Conservation (phyloP, 2,329 filamentous ascomycete genomes). For the Diaporthe destruens region DNA sequence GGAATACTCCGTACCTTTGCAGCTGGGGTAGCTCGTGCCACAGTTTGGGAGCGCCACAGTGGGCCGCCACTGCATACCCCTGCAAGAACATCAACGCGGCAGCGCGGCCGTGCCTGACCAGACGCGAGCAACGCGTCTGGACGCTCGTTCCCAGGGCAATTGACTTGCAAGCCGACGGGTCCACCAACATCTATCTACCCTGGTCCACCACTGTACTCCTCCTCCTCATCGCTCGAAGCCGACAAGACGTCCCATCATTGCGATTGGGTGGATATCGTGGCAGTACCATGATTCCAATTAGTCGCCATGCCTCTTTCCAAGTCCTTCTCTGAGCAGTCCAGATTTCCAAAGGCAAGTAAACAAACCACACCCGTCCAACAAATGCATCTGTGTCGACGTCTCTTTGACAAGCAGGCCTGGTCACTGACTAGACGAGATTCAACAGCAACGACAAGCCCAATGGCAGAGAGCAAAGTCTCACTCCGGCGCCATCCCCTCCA, state of each 20-base stretch:
- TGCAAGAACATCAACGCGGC: constrained; percentile 14
- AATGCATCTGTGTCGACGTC: neutral
- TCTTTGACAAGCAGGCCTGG: neutral
- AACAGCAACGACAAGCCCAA: constrained; percentile 54
- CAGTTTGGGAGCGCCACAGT: constrained; percentile 23
- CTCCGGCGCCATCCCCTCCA: constrained; percentile 53
- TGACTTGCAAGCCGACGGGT: constrained; percentile 19
- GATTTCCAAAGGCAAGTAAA: constrained; percentile 48
- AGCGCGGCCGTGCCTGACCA: constrained; percentile 1
- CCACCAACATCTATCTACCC: constrained; percentile 12
- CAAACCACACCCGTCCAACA: neutral
- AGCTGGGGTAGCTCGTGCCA: constrained; percentile 39
- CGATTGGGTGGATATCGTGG: constrained; percentile 21
- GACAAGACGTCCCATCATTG: constrained; percentile 16
- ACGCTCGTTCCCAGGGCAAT: constrained; percentile 31
- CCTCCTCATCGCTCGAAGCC: neutral
- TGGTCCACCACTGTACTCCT: neutral
- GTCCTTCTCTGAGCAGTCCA: constrained; percentile 56
- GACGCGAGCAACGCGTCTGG: constrained; percentile 31
- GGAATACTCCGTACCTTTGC: neutral
- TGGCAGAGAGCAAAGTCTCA: constrained; percentile 70
- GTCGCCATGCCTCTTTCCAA: constrained; percentile 56
- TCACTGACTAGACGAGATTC: neutral
- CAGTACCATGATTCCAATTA: constrained; percentile 42
- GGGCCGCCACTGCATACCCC: constrained; percentile 10